Percentiles rank a stretch among this genome's conserved stretches.
phyloP scores from a whole-genome alignment of 805 yeast species.

The Ogataea neopini region DNA sequence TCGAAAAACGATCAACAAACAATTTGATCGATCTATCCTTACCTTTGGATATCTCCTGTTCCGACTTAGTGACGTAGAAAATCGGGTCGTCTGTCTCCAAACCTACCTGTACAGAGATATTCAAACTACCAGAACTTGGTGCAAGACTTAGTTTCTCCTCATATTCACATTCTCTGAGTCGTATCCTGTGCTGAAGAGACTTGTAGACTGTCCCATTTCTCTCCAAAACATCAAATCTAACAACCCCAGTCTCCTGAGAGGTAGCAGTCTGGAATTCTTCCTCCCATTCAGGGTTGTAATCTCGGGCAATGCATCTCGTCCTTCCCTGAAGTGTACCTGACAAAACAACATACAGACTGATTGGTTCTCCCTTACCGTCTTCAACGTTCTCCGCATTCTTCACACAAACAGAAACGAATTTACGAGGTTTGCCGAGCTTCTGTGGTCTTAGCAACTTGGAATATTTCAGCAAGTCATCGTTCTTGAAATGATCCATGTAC shows the following conservation, averaged over 20 bases:
- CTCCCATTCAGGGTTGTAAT: constrained; percentile 79
- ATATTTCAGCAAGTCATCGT: constrained; percentile 12
- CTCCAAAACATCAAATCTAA: constrained; percentile 24
- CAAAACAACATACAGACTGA: constrained; percentile 27
- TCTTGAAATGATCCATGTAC: constrained; percentile 20
- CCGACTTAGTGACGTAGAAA: constrained; percentile 76
- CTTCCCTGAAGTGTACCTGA: constrained; percentile 36
- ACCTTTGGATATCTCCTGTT: constrained; percentile 61
- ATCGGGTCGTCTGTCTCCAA: constrained; percentile 78
- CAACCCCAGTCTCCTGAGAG: constrained; percentile 11
- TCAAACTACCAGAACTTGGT: constrained; percentile 54
- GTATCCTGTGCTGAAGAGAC: too few relatives aligned
- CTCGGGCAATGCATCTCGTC: constrained; percentile 63
- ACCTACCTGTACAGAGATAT: constrained; percentile 72
- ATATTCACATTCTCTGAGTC: constrained; percentile 16
- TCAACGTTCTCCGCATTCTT: constrained; percentile 35
- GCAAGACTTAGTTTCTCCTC: constrained; percentile 26
- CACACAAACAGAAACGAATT: constrained; percentile 27
- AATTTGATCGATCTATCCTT: constrained; percentile 66
- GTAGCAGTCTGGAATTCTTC: constrained; percentile 68
- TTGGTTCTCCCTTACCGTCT: constrained; percentile 31
- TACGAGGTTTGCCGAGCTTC: constrained; percentile 10
- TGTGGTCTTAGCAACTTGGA: constrained; percentile 17
- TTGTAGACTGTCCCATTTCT: constrained; percentile 21
- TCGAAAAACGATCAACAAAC: constrained; percentile 72